Percentiles rank a stretch among this genome's conserved stretches.
phyloP scores from a whole-genome alignment of 164 flowering plant genomes.

The Umbilicus rupestris region DNA sequence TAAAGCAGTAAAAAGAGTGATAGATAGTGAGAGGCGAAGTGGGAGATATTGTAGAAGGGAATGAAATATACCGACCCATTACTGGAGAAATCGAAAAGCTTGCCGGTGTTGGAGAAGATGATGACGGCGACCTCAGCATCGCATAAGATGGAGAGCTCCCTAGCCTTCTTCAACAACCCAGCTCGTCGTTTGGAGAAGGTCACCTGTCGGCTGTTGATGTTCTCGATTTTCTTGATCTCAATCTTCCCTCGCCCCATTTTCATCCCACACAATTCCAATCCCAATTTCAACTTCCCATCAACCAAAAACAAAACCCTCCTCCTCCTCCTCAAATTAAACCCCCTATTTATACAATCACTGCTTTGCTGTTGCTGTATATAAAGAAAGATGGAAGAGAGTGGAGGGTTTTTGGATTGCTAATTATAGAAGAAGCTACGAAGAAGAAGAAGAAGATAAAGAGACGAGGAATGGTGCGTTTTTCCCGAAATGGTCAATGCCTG shows the following conservation, averaged over 20 bases:
- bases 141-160: not conserved
- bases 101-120: conserved; percentile 6
- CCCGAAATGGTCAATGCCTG: conserved; percentile 5
- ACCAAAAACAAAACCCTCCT: not conserved
- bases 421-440: not conserved
- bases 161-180: conserved; percentile 9
- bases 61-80: not conserved
- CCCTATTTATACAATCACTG: not conserved
- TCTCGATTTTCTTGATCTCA: conserved; percentile 6
- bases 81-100: conserved; percentile 4
- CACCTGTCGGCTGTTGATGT: conserved; percentile 6
- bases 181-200: not conserved
- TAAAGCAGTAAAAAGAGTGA: not conserved
- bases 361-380: not conserved
- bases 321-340: not conserved
- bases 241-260: conserved; percentile 7
- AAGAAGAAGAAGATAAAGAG: not conserved
- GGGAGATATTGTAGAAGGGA: too few relatives aligned
- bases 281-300: not conserved
- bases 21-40: not conserved
- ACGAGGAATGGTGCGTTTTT: not conserved
- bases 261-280: not conserved
- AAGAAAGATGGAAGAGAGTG: not conserved
- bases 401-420: conserved; percentile 2
- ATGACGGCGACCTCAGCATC: conserved; percentile 5